Base-by-base conservation (phyloP, 306 rosid species). In the Trifolium repens region DNA sequence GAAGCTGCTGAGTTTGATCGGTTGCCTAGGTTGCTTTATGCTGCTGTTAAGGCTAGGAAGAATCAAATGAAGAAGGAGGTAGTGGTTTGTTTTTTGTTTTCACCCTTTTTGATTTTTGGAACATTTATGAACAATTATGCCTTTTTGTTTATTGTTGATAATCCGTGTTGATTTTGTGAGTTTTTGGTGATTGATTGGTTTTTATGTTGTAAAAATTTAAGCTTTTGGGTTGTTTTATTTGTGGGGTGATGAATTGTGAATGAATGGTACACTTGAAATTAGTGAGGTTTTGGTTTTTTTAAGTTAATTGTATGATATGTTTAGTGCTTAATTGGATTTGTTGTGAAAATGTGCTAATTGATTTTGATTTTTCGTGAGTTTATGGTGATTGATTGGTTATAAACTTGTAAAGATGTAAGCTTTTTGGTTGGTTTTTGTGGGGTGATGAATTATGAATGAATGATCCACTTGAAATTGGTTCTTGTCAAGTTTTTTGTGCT, bases 1-100 rank as follows among this genome's bases (percentile, higher is more conserved):
- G 98, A 91, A 80, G 97, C 97, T 43, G 96, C 98, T 0, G 97
- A 94, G 84, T 91, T 94, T n/a, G 97, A 94, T 85, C 94, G 98
- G 37, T 79, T 94, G 68, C 98, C 98, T 1, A 83, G 97, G 85
- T 76, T 94, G 85, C 98, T 94, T 16, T 82, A 92, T 35, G 94
- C 93, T 1, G 98, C 98, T 9, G 93, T 94, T 11, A 54, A 85
- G 72, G 88, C 97, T 0, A 85, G 87, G 80, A 94, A 86, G 84
- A 79, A 12, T 12, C 90, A 88, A 78, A 91, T 91, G 91, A 86
- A 77, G 80, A 90, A 86, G 80, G 88, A 90, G 91, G 98, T 93
- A 57, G 63, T 30, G 42, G 8, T 27, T 59, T 59, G 4, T 40
- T 39, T 54, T 10, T 67, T 58, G 11, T 2, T 15, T 6, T n/a